A percentile compares a stretch with the other conserved stretches of the same genome.
Conservation (phyloP, 345 rosid genomes). For the Populus ilicifolia region DNA sequence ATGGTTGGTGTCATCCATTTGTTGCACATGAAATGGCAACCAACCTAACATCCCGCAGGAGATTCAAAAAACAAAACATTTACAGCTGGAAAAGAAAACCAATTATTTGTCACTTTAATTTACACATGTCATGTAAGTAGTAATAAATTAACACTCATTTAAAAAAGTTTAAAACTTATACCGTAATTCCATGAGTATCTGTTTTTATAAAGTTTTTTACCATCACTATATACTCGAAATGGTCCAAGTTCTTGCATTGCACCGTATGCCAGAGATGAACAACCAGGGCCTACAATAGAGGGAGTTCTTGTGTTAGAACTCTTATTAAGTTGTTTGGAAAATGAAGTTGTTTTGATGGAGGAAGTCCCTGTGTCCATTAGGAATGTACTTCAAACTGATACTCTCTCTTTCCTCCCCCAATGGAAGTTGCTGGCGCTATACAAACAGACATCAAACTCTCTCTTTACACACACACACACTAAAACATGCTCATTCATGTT, state of each 20-base stretch:
- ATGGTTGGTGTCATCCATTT: too few species aligned
- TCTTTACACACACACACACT: not conserved
- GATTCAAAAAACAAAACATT: constrained; percentile 40
- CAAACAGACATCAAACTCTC: not conserved
- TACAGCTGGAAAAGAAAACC: constrained; percentile 23
- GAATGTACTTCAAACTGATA: too few species aligned
- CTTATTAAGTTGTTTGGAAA: not conserved
- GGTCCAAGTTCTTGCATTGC: constrained; percentile 51
- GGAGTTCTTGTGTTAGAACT: not conserved
- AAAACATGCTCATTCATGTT: too few species aligned
- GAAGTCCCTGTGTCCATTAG: too few species aligned
- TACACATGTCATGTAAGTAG: not conserved
- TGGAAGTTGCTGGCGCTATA: too few species aligned
- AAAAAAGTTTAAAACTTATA: not conserved
- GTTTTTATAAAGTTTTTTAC: constrained; percentile 36
- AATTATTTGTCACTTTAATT: not conserved
- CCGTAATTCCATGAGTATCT: constrained; percentile 39
- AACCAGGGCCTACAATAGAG: constrained; percentile 37
- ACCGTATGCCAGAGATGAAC: constrained; percentile 43
- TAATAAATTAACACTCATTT: not conserved
- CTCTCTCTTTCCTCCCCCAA: too few species aligned
- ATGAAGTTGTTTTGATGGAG: too few species aligned
- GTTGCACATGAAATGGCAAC: too few species aligned
- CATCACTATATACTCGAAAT: constrained; percentile 38
- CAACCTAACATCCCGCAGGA: constrained; percentile 43